Evolutionary conservation across 148 eudicot genomes (phyloP).

Genomic region (Chenopodium album): DNA sequence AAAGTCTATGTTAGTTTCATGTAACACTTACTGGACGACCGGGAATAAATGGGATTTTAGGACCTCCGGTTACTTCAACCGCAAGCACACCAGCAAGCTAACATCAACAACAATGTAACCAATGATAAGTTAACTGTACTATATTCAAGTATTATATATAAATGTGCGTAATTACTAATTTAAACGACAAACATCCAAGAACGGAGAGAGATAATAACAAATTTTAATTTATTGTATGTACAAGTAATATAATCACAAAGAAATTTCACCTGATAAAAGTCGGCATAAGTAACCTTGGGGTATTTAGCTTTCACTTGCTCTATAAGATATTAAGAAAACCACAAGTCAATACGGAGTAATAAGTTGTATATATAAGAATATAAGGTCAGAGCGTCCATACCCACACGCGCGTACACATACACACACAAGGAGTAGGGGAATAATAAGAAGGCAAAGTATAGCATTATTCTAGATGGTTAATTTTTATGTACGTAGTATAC

Average conservation of each 20-base stretch:
- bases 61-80: constrained; percentile 86
- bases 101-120: constrained; percentile 2
- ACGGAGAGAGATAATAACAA: background rate
- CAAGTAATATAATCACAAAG: background rate
- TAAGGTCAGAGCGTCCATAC: background rate
- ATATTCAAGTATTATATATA: too few species aligned
- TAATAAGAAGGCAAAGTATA: background rate
- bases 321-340: constrained; percentile 27
- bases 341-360: background rate
- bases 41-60: constrained; percentile 58
- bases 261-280: constrained; percentile 67
- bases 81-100: constrained; percentile 95
- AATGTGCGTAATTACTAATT: background rate
- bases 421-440: background rate
- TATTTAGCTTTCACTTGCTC: constrained; percentile 66
- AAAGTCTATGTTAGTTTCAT: background rate
- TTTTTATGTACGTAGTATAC: background rate
- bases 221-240: background rate
- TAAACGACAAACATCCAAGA: background rate
- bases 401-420: background rate
- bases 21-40: constrained; percentile 59
- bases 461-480: background rate
- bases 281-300: constrained; percentile 75
- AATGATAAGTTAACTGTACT: too few species aligned
- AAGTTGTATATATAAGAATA: background rate